Conservation (phyloP, 139 green algal genomes). For the Chlorella sorokiniana region DNA sequence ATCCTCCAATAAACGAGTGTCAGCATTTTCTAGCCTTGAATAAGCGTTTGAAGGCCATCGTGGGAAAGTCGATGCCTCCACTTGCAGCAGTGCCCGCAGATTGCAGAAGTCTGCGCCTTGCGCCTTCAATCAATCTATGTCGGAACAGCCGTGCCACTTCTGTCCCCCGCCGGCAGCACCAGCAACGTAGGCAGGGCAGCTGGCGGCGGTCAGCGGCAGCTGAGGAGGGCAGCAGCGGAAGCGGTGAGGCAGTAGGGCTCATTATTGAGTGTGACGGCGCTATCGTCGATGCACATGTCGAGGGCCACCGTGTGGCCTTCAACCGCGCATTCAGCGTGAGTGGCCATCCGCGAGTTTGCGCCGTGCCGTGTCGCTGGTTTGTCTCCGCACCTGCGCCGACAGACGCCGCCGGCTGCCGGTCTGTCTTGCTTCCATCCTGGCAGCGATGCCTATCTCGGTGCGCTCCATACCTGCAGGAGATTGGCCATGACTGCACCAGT, state of each 20-base stretch:
- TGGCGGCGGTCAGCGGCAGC: not conserved
- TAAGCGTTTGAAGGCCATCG: too few species aligned
- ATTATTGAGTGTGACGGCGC: conserved; percentile 54
- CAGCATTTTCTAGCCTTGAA: too few species aligned
- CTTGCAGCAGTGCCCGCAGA: too few species aligned
- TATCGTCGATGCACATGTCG: conserved; percentile 40
- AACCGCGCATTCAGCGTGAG: conserved; percentile 44
- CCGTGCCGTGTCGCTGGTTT: too few species aligned
- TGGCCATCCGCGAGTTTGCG: not conserved
- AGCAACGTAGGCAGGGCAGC: not conserved
- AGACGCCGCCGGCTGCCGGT: not conserved
- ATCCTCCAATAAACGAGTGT: too few species aligned
- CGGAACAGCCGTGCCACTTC: not conserved
- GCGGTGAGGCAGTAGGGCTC: not conserved
- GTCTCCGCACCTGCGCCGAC: too few species aligned
- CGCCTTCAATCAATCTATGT: too few species aligned
- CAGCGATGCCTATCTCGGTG: not conserved
- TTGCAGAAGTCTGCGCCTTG: too few species aligned
- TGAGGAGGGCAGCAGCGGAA: not conserved
- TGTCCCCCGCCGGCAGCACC: not conserved
- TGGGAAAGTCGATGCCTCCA: too few species aligned
- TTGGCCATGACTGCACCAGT: conserved; percentile 50
- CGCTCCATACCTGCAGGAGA: conserved; percentile 29
- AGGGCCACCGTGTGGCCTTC: conserved; percentile 48
- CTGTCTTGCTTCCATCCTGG: not conserved